A percentile compares a stretch with the other conserved stretches of the same genome.
Evolutionary conservation across 345 rosid species (phyloP).

Genomic region (Populus tremula): DNA sequence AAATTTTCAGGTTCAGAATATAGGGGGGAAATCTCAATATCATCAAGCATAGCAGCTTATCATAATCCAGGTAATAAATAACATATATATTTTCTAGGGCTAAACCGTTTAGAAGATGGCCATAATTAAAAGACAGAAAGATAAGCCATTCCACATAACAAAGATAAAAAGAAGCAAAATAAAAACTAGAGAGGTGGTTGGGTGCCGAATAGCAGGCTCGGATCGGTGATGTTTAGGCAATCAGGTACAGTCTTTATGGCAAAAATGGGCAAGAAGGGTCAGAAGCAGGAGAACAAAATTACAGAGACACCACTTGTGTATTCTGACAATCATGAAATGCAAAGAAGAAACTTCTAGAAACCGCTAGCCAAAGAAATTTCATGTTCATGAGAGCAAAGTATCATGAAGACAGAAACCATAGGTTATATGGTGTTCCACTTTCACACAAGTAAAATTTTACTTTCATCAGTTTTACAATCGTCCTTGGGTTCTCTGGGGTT

Average conservation of each 20-base stretch:
- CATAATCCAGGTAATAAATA: neutral
- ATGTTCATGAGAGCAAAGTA: no score
- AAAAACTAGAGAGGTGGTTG: no score
- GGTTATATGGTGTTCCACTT: neutral
- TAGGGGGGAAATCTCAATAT: neutral
- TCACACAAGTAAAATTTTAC: neutral
- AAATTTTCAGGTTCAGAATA: constrained; percentile 22
- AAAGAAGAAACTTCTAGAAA: no score
- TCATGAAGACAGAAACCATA: neutral
- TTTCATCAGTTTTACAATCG: neutral
- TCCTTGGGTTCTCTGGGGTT: neutral
- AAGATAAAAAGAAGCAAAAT: neutral
- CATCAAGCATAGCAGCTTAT: neutral
- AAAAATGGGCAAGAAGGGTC: neutral
- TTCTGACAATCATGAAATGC: neutral
- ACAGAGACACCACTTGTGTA: neutral
- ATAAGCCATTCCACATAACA: neutral
- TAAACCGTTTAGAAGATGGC: neutral
- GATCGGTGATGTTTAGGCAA: no score
- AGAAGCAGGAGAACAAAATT: no score
- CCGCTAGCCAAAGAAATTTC: no score
- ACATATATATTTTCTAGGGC: neutral
- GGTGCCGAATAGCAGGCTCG: neutral
- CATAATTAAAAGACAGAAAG: neutral
- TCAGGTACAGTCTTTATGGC: no score